Base-by-base conservation (phyloP, 1,284 basidiomycete genomes). In the Ceratobasidium sp. region DNA sequence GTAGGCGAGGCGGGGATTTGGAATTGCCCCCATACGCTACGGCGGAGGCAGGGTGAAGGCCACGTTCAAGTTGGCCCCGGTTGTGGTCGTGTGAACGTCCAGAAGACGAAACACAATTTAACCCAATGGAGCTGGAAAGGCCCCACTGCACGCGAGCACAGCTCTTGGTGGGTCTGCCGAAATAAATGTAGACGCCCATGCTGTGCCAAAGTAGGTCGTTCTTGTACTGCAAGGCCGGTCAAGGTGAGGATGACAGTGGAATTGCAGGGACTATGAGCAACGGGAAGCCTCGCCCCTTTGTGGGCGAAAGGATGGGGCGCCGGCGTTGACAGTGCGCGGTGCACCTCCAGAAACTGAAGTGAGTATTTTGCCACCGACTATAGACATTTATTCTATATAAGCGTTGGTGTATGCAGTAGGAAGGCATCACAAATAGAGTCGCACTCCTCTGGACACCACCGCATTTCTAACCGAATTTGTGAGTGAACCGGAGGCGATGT, bases 1-100 rank as follows among this genome's bases (percentile, higher is more conserved):
- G n/a, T n/a, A n/a, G n/a, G n/a, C n/a, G n/a, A n/a, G n/a, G n/a
- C n/a, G n/a, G n/a, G n/a, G n/a, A n/a, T n/a, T n/a, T n/a, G n/a
- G n/a, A n/a, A n/a, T n/a, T n/a, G n/a, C n/a, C n/a, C n/a, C n/a
- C n/a, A n/a, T n/a, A n/a, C n/a, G n/a, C n/a, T n/a, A n/a, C n/a
- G n/a, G n/a, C n/a, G 22, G 51, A 53, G 51, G 51, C 51, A 53
- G 51, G 29, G 51, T 53, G 51, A n/a, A 27, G 51, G 24, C 51
- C 51, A 53, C 51, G 51, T 53, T 53, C 8, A 27, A 53, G 54
- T 34, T 9, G 54, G 54, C 13, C 54, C 51, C 51, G 51, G 48
- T 51, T 6, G 22, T 24, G 51, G 51, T 54, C 54, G 29, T 56
- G 54, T 56, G 29, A 56, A 56, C 54, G 29, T 14, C 31, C 27